Evolutionary conservation across 257 asterid species (phyloP).

Genomic region (Solanum habrochaites): DNA sequence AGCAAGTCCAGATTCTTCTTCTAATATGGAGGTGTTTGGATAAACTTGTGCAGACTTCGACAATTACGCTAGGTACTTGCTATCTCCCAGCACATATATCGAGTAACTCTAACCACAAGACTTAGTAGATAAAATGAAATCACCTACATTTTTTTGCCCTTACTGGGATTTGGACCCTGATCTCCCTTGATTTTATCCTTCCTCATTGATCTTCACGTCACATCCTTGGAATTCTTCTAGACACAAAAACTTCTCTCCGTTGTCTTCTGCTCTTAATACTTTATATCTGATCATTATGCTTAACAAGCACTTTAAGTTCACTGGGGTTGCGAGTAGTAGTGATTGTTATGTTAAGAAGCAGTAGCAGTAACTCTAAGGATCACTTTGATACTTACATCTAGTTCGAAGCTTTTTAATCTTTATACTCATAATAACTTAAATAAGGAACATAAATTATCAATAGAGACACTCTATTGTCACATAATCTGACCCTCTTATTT

Average conservation of each 20-base stretch:
- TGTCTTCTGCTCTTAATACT: not conserved
- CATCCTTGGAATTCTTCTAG: not conserved
- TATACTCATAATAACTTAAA: not conserved
- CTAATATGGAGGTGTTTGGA: not conserved
- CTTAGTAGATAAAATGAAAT: not conserved
- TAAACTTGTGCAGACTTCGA: not conserved
- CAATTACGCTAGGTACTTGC: not conserved
- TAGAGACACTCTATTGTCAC: not conserved
- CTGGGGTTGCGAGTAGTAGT: not conserved
- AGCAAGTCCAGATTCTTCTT: not conserved
- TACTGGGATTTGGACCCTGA: not conserved
- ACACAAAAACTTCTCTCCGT: not conserved
- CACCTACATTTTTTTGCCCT: not conserved
- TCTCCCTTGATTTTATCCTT: not conserved
- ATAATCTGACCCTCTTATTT: not conserved
- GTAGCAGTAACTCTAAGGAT: not conserved
- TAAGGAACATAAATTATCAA: not conserved
- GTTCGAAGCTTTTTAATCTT: not conserved
- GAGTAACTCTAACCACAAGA: not conserved
- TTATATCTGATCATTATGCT: not conserved
- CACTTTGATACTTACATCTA: not conserved
- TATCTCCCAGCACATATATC: not conserved
- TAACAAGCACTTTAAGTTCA: not conserved
- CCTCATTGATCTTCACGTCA: not conserved
- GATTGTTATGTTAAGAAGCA: not conserved